Base-by-base conservation (phyloP, 2,329 filamentous ascomycete species). In the Myriangium duriaei region DNA sequence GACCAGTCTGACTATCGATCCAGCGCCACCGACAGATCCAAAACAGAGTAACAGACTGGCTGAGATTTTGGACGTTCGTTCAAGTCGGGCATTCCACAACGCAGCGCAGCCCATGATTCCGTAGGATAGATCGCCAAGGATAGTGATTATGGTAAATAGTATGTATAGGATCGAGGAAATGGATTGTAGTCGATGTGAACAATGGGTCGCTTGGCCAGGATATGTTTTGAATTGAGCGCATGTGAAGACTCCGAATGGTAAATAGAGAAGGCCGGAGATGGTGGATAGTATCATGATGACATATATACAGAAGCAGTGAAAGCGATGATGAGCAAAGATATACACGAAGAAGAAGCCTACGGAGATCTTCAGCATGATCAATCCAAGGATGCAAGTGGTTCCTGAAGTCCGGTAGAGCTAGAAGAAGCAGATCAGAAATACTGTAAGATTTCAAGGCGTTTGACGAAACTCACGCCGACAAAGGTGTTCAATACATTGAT, bases 311-410 rank as follows among this genome's bases (percentile, higher is more conserved):
- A 16, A n/a, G 4, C 5, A 9, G 11, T 31, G 18, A n/a, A 32
- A 9, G 28, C 13, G 12, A 11, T 18, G 36, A 15, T 38, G 19
- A 13, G 12, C 16, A 11, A 38, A 19, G 13, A 38, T 38, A 11
- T 29, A 12, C 2, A 38, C 15, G 45, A 91, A 72, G 62, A 91
- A 91, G 52, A 91, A 83, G 48, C 91, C 78, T 63, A 91, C 88
- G 39, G 81, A 80, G 52, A 91, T 88, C 60, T 78, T 84, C 65
- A 88, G 87, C 49, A 88, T 74, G 44, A 81, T 81, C 52, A 88
- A 80, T 54, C 78, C 79, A 46, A 85, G 69, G 29, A 91, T 74
- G 57, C 91, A 91, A 21, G 81, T 81, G 42, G 70, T 57, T 16
- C 69, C 65, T 52, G 77, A 73, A 2, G 63, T 54, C 45, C 62